phyloP scores from a whole-genome alignment of 208 protist genomes.

The Crithidia mellificae region DNA sequence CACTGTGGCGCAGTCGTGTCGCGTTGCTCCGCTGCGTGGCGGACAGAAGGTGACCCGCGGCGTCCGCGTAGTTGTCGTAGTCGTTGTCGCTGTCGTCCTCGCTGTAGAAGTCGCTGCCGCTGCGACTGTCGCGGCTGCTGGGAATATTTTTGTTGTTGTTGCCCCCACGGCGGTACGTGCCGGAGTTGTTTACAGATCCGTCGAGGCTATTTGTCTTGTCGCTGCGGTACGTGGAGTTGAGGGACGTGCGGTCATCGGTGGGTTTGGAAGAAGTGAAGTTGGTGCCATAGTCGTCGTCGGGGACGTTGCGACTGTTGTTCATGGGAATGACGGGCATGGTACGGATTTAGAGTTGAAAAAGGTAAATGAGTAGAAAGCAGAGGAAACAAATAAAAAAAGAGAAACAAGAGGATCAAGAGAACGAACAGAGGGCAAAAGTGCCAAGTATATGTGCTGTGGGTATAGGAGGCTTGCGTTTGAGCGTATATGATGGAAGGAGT shows the following conservation, averaged over 20 bases:
- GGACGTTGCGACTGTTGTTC: neutral
- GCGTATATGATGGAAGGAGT: no score
- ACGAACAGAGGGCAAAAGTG: no score
- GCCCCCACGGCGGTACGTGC: slow-evolving; percentile 9
- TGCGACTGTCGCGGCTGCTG: slow-evolving; percentile 13
- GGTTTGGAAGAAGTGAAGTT: neutral
- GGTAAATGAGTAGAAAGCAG: no score
- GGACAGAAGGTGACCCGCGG: neutral
- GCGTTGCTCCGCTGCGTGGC: slow-evolving; percentile 7
- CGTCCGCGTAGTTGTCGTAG: slow-evolving; percentile 12
- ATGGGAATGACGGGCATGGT: neutral
- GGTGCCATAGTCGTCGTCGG: neutral
- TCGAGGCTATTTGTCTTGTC: neutral
- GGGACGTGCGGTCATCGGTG: neutral
- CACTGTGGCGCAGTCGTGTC: neutral
- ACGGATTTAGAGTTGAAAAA: neutral
- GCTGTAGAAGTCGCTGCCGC: slow-evolving; percentile 35
- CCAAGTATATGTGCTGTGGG: no score
- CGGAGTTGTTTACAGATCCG: neutral
- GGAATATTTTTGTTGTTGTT: no score
- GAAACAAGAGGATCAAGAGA: no score
- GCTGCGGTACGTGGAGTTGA: neutral
- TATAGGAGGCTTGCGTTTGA: no score
- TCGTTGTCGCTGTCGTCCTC: slow-evolving; percentile 30
- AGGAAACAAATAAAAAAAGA: no score